Base-by-base conservation (phyloP, 108 stramenopile species). In the Asterionellopsis glacialis region DNA sequence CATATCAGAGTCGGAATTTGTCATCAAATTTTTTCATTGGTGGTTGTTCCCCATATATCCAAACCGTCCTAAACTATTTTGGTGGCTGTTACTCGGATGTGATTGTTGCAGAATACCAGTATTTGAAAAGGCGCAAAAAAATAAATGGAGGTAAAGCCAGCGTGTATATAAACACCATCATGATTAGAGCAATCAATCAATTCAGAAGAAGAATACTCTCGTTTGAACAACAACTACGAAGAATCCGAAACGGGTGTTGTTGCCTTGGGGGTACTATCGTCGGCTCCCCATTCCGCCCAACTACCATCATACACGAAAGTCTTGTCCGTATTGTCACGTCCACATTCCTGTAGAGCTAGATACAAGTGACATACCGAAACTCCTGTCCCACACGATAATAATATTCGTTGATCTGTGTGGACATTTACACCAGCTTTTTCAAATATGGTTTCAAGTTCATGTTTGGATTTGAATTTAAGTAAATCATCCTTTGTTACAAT, bases 281-380 rank as follows among this genome's bases (percentile, higher is more conserved):
- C 55, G 14, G 59, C 64, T 10, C 82, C 83, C 90, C 86, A 91
- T 57, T 91, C 85, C 27, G 58, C 61, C 86, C 86, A 91, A 41
- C 80, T 82, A 11, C 82, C 90, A 79, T 91, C 86, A 53, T 91
- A 91, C 6, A 91, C 57, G 48, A 57, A 70, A 4, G 47, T 48
- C 0, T 57, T 72, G 28, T 73, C 66, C 12, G 54, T 61, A 3
- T 81, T 70, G 24, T 81, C 76, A 28, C 77, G 51, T 26, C 84
- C 90, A 47, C 84, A 80, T 18, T 69, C 44, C 26, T 82, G 80
- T 58, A 91, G 59, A 14, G 86, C 90, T 24, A 80, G 58, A 62
- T 67, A 67, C 12, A 79, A 40, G 52, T 78, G 66, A 61, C 90
- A 88, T 11, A 81, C 90, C 19, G 86, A 79, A 6, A 81, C 86